Percentiles rank a stretch among this genome's conserved stretches.
Evolutionary conservation across 352 stramenopile species (phyloP).

Genomic region (Globisporangium middletonii): DNA sequence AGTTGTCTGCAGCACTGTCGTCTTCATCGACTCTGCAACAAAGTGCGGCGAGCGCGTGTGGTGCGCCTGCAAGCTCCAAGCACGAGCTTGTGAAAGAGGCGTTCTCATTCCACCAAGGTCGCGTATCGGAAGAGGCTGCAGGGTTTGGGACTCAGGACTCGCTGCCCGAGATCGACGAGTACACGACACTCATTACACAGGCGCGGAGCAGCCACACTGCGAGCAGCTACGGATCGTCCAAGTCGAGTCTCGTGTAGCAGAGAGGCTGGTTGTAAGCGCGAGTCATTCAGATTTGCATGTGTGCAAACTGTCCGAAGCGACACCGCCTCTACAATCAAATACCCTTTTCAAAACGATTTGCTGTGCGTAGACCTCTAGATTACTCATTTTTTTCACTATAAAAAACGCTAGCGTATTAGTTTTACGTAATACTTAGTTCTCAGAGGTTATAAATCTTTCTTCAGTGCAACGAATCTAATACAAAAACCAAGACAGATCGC

Average conservation of each 20-base stretch:
- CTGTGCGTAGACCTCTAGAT: too few relatives aligned
- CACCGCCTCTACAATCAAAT: too few relatives aligned
- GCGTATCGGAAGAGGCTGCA: slow-evolving; percentile 36
- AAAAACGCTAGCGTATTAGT: too few relatives aligned
- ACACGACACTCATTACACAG: slow-evolving; percentile 50
- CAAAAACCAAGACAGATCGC: too few relatives aligned
- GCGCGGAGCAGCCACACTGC: slow-evolving; percentile 10
- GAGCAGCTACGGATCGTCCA: slow-evolving; percentile 17
- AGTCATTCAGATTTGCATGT: too few relatives aligned
- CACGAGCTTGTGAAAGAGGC: slow-evolving; percentile 19
- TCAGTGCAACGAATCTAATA: too few relatives aligned
- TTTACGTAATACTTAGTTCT: too few relatives aligned
- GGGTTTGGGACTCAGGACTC: slow-evolving; percentile 31
- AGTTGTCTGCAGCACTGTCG: background rate
- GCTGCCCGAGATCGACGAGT: slow-evolving; percentile 73
- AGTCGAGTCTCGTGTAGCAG: slow-evolving; percentile 12
- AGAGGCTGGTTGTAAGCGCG: too few relatives aligned
- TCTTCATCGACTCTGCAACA: background rate
- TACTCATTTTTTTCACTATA: too few relatives aligned
- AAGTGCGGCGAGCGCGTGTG: background rate
- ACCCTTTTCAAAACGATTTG: too few relatives aligned
- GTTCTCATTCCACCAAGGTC: slow-evolving; percentile 70
- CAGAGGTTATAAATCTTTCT: too few relatives aligned
- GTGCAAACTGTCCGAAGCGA: too few relatives aligned
- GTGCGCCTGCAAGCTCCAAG: background rate